Base-by-base conservation (phyloP, 2,329 filamentous ascomycete genomes). In the Ophiostoma ips region DNA sequence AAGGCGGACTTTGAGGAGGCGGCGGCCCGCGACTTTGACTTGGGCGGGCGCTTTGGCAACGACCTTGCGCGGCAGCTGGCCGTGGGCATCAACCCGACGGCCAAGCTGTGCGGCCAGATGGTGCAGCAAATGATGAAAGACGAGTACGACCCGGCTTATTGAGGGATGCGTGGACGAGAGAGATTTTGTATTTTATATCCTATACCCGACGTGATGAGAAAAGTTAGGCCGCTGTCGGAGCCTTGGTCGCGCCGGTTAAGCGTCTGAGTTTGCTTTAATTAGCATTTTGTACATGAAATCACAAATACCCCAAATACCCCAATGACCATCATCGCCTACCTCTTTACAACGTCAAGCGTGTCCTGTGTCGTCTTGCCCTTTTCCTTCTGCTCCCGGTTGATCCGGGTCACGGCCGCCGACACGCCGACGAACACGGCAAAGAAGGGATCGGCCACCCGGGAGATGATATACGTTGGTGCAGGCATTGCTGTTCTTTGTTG, bases 121-220 rank as follows among this genome's bases (percentile, higher is more conserved):
- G 80, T 84, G 35, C 72, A 75, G 46, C 77, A 83, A 63, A 80
- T 79, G 46, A 79, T 84, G 77, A 80, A 72, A 66, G 81, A 77
- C 62, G 81, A 84, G 61, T 81, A 80, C 57, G 76, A 75, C 0
- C 66, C 70, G 5, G 38, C 46, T n/a, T 24, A 10, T 2, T 46
- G 12, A 43, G 24, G 13, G 18, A n/a, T n/a, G n/a, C n/a, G n/a
- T n/a, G n/a, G n/a, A n/a, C n/a, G n/a, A n/a, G n/a, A n/a, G n/a
- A n/a, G n/a, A n/a, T n/a, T n/a, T n/a, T 6, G 3, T 34, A 34
- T 15, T 3, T 34, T 34, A 10, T 6, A 34, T 7, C 31, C 31
- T 11, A 41, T 1, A n/a, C n/a, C n/a, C n/a, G n/a, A n/a, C n/a
- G n/a, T n/a, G n/a, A n/a, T n/a, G n/a, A n/a, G n/a, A n/a, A n/a